Base-by-base conservation (phyloP, 345 rosid species). In the Populus tremula region DNA sequence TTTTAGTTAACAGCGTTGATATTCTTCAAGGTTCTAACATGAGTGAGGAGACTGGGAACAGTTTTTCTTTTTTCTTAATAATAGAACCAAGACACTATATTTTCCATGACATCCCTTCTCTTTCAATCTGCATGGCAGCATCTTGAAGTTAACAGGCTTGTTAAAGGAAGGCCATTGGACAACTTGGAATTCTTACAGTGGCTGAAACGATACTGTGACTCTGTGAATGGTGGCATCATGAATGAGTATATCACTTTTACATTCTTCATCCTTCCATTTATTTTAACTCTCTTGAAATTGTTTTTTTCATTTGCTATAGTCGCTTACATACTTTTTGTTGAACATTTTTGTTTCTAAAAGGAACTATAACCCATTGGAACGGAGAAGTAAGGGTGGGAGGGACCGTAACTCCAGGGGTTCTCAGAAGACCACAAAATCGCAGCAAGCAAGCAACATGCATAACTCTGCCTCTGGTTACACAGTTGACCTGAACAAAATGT, bases 141-240 rank as follows among this genome's bases (percentile, higher is more conserved):
- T 76, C 62, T 96, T 79, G 99, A 96, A 88, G 99, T 96, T 76
- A 92, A 90, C 79, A 90, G 87, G 85, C 97, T 96, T 73, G 90
- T 96, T 64, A 96, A 96, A 85, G 97, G 96, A 62, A 86, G 97
- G 49, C 94, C 98, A 71, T 82, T 96, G 88, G 98, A 96, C 91
- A 96, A 96, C 83, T 88, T 96, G 93, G 99, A 96, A 89, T 93
- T 93, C 85, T 82, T 93, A 65, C 99, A 96, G 65, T 96, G 99
- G 99, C 87, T 96, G 72, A 96, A 92, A 83, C 91, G 97, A 16
- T 93, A 92, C 74, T 96, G 99, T 77, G 99, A 96, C 86, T 93
- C 99, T 53, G 83, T 93, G 5, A 96, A 96, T 81, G 97, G 98
- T 41, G 99, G 99, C 87, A 92, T 92, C 61, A 88, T 93, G 96